Percentiles rank a stretch among this genome's conserved stretches.
Evolutionary conservation across 2,329 filamentous ascomycete genomes (phyloP).

Genomic region (Aaosphaeria pasadenensis): DNA sequence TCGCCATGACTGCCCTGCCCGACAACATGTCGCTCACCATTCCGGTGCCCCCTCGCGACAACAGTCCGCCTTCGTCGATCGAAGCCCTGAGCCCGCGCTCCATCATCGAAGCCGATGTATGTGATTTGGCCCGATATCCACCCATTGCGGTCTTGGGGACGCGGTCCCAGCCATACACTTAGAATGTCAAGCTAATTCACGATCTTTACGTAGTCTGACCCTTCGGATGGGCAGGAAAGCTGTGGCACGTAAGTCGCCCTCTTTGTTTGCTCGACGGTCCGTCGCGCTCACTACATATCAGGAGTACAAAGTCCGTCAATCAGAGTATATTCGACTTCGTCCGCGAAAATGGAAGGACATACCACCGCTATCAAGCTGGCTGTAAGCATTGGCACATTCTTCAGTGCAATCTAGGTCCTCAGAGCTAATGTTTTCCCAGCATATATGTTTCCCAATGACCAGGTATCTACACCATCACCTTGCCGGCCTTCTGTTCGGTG

Average conservation of each 20-base stretch:
- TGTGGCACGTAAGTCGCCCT: slow-evolving; percentile 29
- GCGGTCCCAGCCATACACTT: neutral
- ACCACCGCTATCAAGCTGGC: slow-evolving; percentile 38
- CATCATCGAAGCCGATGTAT: slow-evolving; percentile 23
- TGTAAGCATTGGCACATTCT: slow-evolving; percentile 21
- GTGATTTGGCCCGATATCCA: slow-evolving; percentile 2
- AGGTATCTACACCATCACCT: slow-evolving; percentile 17
- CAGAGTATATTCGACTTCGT: slow-evolving; percentile 39
- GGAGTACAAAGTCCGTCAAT: slow-evolving; percentile 38
- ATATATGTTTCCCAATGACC: slow-evolving; percentile 39
- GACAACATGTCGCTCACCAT: slow-evolving; percentile 20
- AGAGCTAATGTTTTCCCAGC: slow-evolving; percentile 27
- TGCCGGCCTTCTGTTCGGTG: neutral
- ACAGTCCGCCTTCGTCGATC: slow-evolving; percentile 17
- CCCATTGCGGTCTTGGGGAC: neutral
- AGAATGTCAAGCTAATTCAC: slow-evolving; percentile 5
- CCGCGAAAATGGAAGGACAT: slow-evolving; percentile 40
- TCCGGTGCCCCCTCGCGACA: slow-evolving; percentile 13
- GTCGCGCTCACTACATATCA: slow-evolving; percentile 18
- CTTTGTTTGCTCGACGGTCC: neutral
- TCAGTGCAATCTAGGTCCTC: neutral
- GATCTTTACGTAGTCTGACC: slow-evolving; percentile 24
- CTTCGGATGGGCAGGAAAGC: slow-evolving; percentile 27
- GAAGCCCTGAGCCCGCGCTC: slow-evolving; percentile 19
- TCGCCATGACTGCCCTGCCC: slow-evolving; percentile 6